phyloP scores from a whole-genome alignment of 2,329 filamentous ascomycete species.

The Metarhizium guizhouense region DNA sequence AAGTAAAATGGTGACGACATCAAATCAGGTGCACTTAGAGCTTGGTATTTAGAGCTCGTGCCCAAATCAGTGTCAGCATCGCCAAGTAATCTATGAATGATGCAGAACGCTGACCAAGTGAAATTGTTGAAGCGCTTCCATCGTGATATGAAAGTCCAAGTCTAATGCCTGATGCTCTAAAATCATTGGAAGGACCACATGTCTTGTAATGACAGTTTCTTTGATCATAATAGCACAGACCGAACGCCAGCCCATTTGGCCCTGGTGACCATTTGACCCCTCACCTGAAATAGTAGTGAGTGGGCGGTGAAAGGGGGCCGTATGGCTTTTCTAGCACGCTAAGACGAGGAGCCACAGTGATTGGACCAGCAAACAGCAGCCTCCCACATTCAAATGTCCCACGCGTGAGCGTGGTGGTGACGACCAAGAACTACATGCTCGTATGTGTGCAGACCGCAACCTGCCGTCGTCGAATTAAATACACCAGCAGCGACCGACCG shows the following conservation, averaged over 20 bases:
- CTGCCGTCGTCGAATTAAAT: neutral
- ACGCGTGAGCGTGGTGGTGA: neutral
- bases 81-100: too few species aligned
- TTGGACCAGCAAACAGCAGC: neutral
- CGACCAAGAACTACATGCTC: neutral
- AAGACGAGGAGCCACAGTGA: neutral
- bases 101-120: too few species aligned
- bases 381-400: neutral
- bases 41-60: neutral
- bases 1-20: neutral
- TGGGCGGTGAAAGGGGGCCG: neutral
- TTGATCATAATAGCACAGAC: too few species aligned
- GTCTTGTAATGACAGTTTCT: too few species aligned
- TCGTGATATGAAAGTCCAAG: too few species aligned
- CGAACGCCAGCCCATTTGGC: neutral
- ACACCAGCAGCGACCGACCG: neutral
- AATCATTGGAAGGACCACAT: too few species aligned
- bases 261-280: neutral
- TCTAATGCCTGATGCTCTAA: too few species aligned
- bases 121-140: too few species aligned
- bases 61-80: too few species aligned
- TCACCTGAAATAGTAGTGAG: neutral
- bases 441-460: neutral
- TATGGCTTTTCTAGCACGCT: neutral
- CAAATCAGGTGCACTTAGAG: neutral